A percentile compares a stretch with the other conserved stretches of the same genome.
Conservation (phyloP, 2,329 filamentous ascomycete species). For the Cladophialophora bantiana region DNA sequence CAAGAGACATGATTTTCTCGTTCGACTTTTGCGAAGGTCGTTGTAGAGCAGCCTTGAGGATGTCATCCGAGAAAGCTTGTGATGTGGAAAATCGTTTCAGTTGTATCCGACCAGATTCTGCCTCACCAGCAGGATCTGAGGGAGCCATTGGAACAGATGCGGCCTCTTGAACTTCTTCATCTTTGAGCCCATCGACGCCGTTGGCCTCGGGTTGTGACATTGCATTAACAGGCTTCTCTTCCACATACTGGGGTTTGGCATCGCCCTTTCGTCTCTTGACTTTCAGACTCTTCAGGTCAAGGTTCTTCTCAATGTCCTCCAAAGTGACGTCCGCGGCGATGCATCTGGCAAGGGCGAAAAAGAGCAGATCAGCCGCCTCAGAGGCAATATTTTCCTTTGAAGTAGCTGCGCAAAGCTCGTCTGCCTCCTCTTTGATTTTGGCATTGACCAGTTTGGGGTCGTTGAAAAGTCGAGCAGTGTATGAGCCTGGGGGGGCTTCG, state of each 20-base stretch:
- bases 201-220: conserved; percentile 43
- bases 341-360: conserved; percentile 93
- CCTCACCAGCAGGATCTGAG: conserved; percentile 57
- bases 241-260: conserved; percentile 90
- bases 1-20: conserved; percentile 90
- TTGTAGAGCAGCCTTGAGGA: conserved; percentile 77
- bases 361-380: conserved; percentile 92
- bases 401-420: conserved; percentile 88
- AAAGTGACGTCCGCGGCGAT: conserved; percentile 82
- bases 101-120: conserved; percentile 67
- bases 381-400: conserved; percentile 85
- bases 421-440: conserved; percentile 98
- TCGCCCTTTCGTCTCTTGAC: conserved; percentile 92
- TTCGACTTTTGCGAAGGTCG: conserved; percentile 92
- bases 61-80: conserved; percentile 52
- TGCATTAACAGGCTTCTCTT: conserved; percentile 61
- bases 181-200: conserved; percentile 29
- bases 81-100: conserved; percentile 81
- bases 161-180: conserved; percentile 50
- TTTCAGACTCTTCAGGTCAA: conserved; percentile 94
- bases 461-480: conserved; percentile 90
- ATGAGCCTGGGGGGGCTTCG: conserved; percentile 86
- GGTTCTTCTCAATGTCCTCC: conserved; percentile 87
- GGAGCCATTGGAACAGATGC: conserved; percentile 61
- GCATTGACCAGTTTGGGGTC: conserved; percentile 88